These are phyloP conservation scores for Smallanthus sonchifolius DNA, from an alignment of 129 eudicot genomes.

Conservation along the genomic window DNA sequence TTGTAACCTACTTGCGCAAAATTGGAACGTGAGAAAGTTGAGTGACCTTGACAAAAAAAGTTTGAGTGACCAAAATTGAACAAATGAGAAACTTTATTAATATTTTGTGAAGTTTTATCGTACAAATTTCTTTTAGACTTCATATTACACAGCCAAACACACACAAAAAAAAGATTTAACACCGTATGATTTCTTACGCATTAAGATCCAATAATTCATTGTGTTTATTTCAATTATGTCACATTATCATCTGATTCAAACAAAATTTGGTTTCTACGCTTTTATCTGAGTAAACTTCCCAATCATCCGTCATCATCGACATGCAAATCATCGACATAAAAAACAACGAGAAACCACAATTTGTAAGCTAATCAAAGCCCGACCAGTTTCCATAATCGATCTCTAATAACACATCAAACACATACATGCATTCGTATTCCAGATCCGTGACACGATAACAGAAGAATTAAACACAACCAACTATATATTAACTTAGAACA, in stretches of 20 bases:
- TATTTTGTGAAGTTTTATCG: no score
- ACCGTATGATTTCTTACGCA: neutral
- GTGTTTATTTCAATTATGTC: neutral
- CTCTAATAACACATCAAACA: constrained; percentile 11
- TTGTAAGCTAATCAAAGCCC: neutral
- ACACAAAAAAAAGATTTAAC: neutral
- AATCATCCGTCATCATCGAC: constrained; percentile 1
- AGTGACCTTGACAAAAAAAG: no score
- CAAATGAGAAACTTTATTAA: no score
- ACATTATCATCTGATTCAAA: neutral
- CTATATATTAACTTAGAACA: neutral
- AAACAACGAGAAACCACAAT: neutral
- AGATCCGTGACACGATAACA: constrained; percentile 8
- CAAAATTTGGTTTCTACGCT: neutral
- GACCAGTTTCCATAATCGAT: neutral
- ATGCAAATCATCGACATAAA: constrained; percentile 5
- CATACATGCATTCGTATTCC: constrained; percentile 7
- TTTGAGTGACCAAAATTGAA: no score
- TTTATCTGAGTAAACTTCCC: neutral
- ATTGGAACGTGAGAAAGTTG: no score
- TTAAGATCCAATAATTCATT: neutral
- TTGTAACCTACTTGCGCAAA: no score
- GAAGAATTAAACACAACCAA: neutral
- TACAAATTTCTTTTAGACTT: no score
- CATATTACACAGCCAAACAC: neutral